These are phyloP conservation scores for Pleurotus djamor DNA, from an alignment of 768 basidiomycete species.

Conservation along the genomic window DNA sequence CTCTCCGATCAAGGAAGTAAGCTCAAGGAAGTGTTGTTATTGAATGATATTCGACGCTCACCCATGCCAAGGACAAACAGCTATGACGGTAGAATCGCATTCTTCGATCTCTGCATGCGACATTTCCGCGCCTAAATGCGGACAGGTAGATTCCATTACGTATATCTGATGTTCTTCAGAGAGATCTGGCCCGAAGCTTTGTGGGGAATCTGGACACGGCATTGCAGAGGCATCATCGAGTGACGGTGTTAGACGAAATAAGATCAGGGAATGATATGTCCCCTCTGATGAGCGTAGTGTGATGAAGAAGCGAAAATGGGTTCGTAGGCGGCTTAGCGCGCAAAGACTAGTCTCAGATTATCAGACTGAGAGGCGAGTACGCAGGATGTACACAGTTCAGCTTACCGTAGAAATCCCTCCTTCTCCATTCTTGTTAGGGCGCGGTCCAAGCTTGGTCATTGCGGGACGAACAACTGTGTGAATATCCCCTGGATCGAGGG, in stretches of 20 bases:
- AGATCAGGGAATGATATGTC: slow-evolving; percentile 57
- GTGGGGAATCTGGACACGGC: not conserved
- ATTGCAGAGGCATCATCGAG: slow-evolving; percentile 2
- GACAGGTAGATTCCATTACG: slow-evolving; percentile 79
- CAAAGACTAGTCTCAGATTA: slow-evolving; percentile 32
- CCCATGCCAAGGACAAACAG: slow-evolving; percentile 80
- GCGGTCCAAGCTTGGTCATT: too few relatives aligned
- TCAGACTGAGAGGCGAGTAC: too few relatives aligned
- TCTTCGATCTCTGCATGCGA: slow-evolving; percentile 81
- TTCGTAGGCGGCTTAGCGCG: slow-evolving; percentile 38
- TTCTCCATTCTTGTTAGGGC: too few relatives aligned
- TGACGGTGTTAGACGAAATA: slow-evolving; percentile 55
- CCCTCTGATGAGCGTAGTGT: slow-evolving; percentile 60
- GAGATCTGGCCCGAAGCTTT: not conserved
- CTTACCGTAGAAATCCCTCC: too few relatives aligned
- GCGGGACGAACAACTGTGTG: too few relatives aligned
- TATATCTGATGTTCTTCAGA: slow-evolving; percentile 47
- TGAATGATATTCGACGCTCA: slow-evolving; percentile 17
- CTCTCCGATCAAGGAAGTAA: slow-evolving; percentile 24
- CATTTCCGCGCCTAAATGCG: slow-evolving; percentile 79
- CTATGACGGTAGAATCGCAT: slow-evolving; percentile 54
- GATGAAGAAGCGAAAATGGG: slow-evolving; percentile 59
- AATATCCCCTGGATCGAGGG: too few relatives aligned
- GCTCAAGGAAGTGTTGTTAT: not conserved
- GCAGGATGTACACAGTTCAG: too few relatives aligned